These are phyloP conservation scores for Phanerochaete carnosa DNA, from an alignment of 768 basidiomycete species.

Conservation along the genomic window DNA sequence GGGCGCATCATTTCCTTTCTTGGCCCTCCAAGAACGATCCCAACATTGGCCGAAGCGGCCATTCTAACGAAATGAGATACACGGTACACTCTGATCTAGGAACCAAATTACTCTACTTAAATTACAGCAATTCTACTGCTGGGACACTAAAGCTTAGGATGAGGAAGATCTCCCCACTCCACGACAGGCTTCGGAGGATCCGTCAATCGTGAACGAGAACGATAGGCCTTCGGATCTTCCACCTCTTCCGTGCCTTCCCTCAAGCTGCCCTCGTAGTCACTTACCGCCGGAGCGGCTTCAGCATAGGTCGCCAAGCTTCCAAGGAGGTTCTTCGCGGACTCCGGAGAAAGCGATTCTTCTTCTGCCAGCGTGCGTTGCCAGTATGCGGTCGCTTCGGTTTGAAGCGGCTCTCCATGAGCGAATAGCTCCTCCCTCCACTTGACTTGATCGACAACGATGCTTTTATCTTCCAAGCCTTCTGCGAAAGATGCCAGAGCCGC, in stretches of 20 bases:
- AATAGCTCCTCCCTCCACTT: slow-evolving; percentile 51
- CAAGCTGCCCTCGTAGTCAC: slow-evolving; percentile 45
- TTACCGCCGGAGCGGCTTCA: slow-evolving; percentile 51
- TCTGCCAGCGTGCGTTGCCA: slow-evolving; percentile 48
- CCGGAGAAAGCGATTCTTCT: slow-evolving; percentile 31
- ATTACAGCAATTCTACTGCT: background rate
- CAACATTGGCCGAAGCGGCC: too few species aligned
- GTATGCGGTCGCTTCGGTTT: slow-evolving; percentile 59
- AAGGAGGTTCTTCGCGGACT: slow-evolving; percentile 40
- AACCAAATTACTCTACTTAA: background rate
- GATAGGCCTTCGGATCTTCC: slow-evolving; percentile 65
- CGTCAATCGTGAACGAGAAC: slow-evolving; percentile 49
- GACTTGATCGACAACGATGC: slow-evolving; percentile 46
- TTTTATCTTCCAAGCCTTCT: slow-evolving; percentile 42
- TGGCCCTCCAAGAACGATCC: background rate
- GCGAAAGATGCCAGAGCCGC: slow-evolving; percentile 65
- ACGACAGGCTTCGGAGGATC: slow-evolving; percentile 65
- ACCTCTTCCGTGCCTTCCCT: slow-evolving; percentile 56
- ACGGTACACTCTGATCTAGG: too few species aligned
- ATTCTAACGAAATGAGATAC: too few species aligned
- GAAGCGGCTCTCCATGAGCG: slow-evolving; percentile 49
- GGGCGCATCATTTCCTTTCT: background rate
- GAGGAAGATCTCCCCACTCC: slow-evolving; percentile 71
- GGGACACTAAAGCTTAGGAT: slow-evolving; percentile 43
- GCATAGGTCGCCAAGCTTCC: slow-evolving; percentile 55